Evolutionary conservation across 2,329 filamentous ascomycete genomes (phyloP), one percentile per base, ranked within the genome.

Genomic region (Aureobasidium vineae): DNA sequence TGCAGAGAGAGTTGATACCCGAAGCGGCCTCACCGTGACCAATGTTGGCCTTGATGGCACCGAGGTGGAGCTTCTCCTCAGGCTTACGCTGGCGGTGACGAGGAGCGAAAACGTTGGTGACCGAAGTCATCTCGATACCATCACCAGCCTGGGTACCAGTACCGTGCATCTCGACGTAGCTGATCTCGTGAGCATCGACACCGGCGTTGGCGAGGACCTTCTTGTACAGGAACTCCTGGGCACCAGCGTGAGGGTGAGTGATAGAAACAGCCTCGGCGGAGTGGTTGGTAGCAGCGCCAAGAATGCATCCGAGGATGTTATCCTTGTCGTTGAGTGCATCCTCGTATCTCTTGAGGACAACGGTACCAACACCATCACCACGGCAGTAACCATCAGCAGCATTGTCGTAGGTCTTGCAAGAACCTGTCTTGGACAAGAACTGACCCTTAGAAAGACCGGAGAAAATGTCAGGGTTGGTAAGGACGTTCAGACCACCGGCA

Each of bases 111-210:
- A 84, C 80, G 57, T 84, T 81, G 26, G 87, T 86, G 57, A 96
- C 89, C 0, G 89, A 92, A 0, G 86, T 82, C 88, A 94, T 93
- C 75, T 97, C 92, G 4, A 87, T 89, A 8, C 87, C 88, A 73
- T 96, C 92, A 68, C 90, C 92, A 38, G 90, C 91, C 76, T 95
- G 90, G 0, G 91, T 96, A 38, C 92, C 92, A 2, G 92, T 96
- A 16, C 90, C 92, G 75, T 96, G 91, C 88, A 95, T 92, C 77
- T 96, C 92, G 10, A 96, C 88, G 73, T 94, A 96, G 76, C 87
- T 87, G 57, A 96, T 84, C 69, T 93, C 89, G 60, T 87, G 83
- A 1, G 91, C 89, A 72, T 93, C 88, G 26, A 95, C 84, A 67
- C 89, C 88, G 49, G 90, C 88, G 50, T 90, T 85, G 56, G 88